These are phyloP conservation scores for Pleurotus sapidus DNA, from an alignment of 768 basidiomycete species.

Conservation along the genomic window DNA sequence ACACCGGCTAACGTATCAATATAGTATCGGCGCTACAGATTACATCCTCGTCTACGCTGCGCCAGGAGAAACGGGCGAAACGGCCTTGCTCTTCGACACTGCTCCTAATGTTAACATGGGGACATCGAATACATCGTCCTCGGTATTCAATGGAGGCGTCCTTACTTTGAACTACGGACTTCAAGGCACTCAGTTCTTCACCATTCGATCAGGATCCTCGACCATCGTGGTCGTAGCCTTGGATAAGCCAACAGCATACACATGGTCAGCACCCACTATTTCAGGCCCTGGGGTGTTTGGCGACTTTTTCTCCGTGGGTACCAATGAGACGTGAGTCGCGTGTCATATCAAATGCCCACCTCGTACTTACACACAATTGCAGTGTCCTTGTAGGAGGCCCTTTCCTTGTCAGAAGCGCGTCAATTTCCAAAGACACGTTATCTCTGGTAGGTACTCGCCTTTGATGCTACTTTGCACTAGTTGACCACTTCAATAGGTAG, in stretches of 20 bases:
- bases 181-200: slow-evolving; percentile 29
- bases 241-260: slow-evolving; percentile 46
- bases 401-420: slow-evolving; percentile 50
- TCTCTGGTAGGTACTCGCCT: slow-evolving; percentile 23
- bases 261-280: slow-evolving; percentile 49
- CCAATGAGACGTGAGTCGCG: slow-evolving; percentile 35
- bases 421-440: slow-evolving; percentile 33
- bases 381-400: slow-evolving; percentile 50
- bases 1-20: not conserved
- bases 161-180: slow-evolving; percentile 37
- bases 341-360: not conserved
- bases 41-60: slow-evolving; percentile 43
- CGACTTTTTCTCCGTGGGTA: slow-evolving; percentile 42
- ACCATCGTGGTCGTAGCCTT: slow-evolving; percentile 31
- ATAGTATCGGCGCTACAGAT: slow-evolving; percentile 37
- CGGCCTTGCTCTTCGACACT: slow-evolving; percentile 32
- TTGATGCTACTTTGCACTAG: not conserved
- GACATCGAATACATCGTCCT: slow-evolving; percentile 21
- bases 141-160: slow-evolving; percentile 30
- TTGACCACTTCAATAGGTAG: slow-evolving; percentile 27
- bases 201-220: slow-evolving; percentile 24
- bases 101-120: slow-evolving; percentile 24
- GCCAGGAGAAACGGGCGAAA: slow-evolving; percentile 40
- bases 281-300: slow-evolving; percentile 31
- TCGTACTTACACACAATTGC: not conserved